phyloP scores from a whole-genome alignment of 2,329 filamentous ascomycete species.

The Phaeosphaeriaceae sp. region DNA sequence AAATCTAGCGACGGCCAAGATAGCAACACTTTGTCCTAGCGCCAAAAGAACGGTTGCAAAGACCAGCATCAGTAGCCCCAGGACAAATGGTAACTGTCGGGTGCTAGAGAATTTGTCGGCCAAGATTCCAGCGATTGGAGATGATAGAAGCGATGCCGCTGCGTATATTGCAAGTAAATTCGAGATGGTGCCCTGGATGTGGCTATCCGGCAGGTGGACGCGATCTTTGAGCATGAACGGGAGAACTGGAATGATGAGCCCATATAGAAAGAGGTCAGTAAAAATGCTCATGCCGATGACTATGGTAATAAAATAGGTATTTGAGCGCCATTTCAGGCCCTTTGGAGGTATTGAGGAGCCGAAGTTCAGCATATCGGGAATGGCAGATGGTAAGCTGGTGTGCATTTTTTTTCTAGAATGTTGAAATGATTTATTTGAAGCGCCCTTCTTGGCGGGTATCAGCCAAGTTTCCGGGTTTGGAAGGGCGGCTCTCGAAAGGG shows the following conservation, averaged over 20 bases:
- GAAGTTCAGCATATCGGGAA: constrained; percentile 4
- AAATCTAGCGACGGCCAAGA: constrained; percentile 60
- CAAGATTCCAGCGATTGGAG: constrained; percentile 60
- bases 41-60: constrained; percentile 63
- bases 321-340: constrained; percentile 62
- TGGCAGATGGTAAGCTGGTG: background rate
- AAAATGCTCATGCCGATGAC: constrained; percentile 64
- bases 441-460: no score
- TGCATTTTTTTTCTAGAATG: background rate
- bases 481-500: no score
- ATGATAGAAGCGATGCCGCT: constrained; percentile 59
- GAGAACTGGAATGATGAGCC: constrained; percentile 63
- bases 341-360: constrained; percentile 12
- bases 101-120: constrained; percentile 59
- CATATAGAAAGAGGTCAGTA: constrained; percentile 66
- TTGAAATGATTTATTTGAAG: no score
- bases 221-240: constrained; percentile 64
- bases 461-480: no score
- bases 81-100: constrained; percentile 64
- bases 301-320: constrained; percentile 63
- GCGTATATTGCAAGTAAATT: constrained; percentile 62
- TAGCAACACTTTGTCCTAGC: constrained; percentile 55
- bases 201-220: constrained; percentile 54
- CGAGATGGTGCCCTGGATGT: constrained; percentile 61
- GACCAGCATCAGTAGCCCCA: constrained; percentile 60